These are phyloP conservation scores for Populus hybrid DNA, from an alignment of 441 rosid species.

Conservation along the genomic window DNA sequence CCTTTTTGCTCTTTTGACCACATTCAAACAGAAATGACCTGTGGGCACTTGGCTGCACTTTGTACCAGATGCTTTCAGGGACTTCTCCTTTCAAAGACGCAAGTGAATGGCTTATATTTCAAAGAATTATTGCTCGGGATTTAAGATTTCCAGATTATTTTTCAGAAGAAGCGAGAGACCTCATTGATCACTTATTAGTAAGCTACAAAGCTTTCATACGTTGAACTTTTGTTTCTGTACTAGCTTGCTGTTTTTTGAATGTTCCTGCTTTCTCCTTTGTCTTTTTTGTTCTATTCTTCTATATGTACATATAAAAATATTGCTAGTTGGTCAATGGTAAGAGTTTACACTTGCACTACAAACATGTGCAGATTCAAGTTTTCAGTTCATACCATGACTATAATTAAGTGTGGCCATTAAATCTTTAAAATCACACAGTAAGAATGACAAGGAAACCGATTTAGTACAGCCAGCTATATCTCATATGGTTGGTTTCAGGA, in stretches of 20 bases:
- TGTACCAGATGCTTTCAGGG: constrained; percentile 99
- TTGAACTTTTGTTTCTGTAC: not conserved
- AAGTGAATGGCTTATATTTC: constrained; percentile 99
- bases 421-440: not conserved
- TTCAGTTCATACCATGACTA: not conserved
- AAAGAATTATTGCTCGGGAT: constrained; percentile 93
- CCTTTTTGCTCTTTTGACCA: constrained; percentile 32
- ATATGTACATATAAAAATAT: not conserved
- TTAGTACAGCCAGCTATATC: not conserved
- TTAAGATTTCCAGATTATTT: constrained; percentile 86
- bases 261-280: not conserved
- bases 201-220: constrained; percentile 33
- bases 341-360: not conserved
- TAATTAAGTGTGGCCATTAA: not conserved
- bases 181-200: constrained; percentile 85
- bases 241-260: not conserved
- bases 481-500: not conserved
- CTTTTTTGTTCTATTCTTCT: not conserved
- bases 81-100: constrained; percentile 98
- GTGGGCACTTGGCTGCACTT: constrained; percentile 99
- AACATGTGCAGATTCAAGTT: not conserved
- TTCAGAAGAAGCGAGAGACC: constrained; percentile 86
- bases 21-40: constrained; percentile 88
- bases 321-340: not conserved
- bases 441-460: not conserved